phyloP scores from a whole-genome alignment of 345 rosid genomes.

The Theobroma cacao region DNA sequence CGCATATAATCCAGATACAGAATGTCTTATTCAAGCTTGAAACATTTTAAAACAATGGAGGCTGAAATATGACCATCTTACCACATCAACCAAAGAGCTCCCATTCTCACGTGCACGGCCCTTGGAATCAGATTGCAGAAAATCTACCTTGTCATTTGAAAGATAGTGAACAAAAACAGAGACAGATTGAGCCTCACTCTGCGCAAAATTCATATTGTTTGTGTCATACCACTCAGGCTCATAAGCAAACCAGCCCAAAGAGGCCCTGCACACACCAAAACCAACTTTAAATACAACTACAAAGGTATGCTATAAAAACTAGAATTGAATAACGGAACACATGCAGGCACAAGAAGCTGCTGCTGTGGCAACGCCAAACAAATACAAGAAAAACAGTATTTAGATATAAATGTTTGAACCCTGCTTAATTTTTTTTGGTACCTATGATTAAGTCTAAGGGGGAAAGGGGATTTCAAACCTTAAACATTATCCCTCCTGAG shows the following conservation, averaged over 20 bases:
- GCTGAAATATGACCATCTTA: slow-evolving; percentile 27
- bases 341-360: too few species aligned
- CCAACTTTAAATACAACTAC: slow-evolving; percentile 20
- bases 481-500: not conserved
- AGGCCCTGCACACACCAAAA: slow-evolving; percentile 57
- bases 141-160: slow-evolving; percentile 63
- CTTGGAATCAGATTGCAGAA: slow-evolving; percentile 56
- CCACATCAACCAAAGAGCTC: slow-evolving; percentile 55
- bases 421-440: not conserved
- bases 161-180: slow-evolving; percentile 78
- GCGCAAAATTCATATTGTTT: slow-evolving; percentile 61
- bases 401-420: not conserved
- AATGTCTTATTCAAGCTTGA: not conserved
- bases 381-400: not conserved
- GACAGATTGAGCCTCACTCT: slow-evolving; percentile 85
- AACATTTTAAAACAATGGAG: not conserved
- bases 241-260: slow-evolving; percentile 97
- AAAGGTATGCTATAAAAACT: not conserved
- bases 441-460: not conserved
- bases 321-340: not conserved
- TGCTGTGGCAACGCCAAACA: not conserved
- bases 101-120: slow-evolving; percentile 62
- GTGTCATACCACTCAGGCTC: slow-evolving; percentile 91
- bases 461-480: not conserved
- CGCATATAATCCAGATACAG: slow-evolving; percentile 3